Conservation (phyloP, 2,329 filamentous ascomycete genomes). For the Penicillium hesseltinei region DNA sequence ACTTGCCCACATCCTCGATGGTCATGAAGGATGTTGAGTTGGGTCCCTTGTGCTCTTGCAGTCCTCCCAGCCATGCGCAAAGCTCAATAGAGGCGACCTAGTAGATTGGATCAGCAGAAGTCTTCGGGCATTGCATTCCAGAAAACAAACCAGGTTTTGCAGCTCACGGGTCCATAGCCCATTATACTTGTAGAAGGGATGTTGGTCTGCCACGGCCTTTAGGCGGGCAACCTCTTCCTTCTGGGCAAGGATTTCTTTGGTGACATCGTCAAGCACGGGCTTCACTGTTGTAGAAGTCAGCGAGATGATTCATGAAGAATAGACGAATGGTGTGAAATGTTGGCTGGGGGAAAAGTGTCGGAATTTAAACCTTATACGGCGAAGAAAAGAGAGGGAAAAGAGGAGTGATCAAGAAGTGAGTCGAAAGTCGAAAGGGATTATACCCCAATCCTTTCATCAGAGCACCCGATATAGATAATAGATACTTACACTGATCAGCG, state of each 20-base stretch:
- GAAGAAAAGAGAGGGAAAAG: not conserved
- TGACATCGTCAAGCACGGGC: constrained; percentile 66
- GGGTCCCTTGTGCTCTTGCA: constrained; percentile 55
- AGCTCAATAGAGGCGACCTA: constrained; percentile 60
- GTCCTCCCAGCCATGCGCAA: constrained; percentile 77
- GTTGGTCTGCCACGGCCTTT: constrained; percentile 69
- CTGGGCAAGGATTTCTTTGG: constrained; percentile 68
- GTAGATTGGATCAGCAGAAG: constrained; percentile 42
- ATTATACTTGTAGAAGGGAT: constrained; percentile 99
- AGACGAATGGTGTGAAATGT: not conserved
- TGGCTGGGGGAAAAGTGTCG: not conserved
- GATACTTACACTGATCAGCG: constrained; percentile 56
- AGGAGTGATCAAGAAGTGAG: not conserved
- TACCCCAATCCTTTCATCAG: not conserved
- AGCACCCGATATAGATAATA: constrained; percentile 9
- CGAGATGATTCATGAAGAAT: not conserved
- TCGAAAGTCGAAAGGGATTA: not conserved
- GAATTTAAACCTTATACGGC: not conserved
- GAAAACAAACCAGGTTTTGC: constrained; percentile 68
- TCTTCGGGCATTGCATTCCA: not conserved
- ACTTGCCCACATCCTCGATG: constrained; percentile 79
- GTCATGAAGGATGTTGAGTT: constrained; percentile 70
- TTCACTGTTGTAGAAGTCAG: constrained; percentile 53
- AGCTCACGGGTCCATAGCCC: constrained; percentile 78
- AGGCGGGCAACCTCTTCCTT: constrained; percentile 69